phyloP scores from a whole-genome alignment of 805 yeast species.

The Cyberlindnera amylophila region DNA sequence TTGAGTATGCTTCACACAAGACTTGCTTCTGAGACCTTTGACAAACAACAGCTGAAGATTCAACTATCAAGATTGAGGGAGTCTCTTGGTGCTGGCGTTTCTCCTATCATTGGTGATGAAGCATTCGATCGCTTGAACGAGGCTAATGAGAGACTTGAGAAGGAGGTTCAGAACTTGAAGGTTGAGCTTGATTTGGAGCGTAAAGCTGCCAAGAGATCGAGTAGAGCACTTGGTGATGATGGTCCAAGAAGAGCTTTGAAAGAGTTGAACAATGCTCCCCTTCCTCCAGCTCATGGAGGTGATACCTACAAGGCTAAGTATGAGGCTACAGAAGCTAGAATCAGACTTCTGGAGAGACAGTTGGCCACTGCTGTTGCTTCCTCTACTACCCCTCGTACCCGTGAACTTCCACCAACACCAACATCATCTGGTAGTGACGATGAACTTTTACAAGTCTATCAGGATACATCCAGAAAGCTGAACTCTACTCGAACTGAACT shows the following conservation, averaged over 20 bases:
- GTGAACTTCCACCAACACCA: constrained; percentile 4
- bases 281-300: constrained; percentile 9
- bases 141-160: constrained; percentile 30
- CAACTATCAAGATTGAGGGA: constrained; percentile 35
- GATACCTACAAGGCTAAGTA: constrained; percentile 38
- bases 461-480: constrained; percentile 45
- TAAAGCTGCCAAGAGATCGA: constrained; percentile 46
- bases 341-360: constrained; percentile 38
- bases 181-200: constrained; percentile 49
- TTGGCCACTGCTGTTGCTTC: constrained; percentile 13
- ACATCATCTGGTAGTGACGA: constrained; percentile 27
- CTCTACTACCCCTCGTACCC: not conserved
- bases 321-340: constrained; percentile 43
- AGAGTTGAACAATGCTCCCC: constrained; percentile 15
- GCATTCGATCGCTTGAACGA: constrained; percentile 18
- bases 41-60: constrained; percentile 45
- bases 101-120: constrained; percentile 25
- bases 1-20: constrained; percentile 57
- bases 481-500: constrained; percentile 42
- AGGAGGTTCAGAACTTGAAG: constrained; percentile 46
- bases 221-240: constrained; percentile 41
- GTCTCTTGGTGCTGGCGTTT: constrained; percentile 16
- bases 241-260: constrained; percentile 36
- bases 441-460: constrained; percentile 47
- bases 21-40: constrained; percentile 61